Evolutionary conservation across 768 basidiomycete species (phyloP).

Genomic region (Boletus bicolor): DNA sequence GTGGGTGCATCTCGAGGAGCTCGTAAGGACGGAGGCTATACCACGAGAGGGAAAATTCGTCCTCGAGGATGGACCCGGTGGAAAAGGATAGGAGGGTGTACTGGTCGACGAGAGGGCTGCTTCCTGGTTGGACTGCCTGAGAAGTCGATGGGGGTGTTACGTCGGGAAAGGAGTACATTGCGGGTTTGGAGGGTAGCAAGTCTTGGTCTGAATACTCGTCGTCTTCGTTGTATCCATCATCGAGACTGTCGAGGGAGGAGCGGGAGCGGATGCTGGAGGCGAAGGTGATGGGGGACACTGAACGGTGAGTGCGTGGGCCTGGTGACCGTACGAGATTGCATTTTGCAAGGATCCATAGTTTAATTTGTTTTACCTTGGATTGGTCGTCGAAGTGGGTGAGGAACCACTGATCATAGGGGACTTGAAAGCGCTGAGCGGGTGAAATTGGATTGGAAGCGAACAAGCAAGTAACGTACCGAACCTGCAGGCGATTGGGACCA

Average conservation of each 20-base stretch:
- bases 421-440: slow-evolving; percentile 28
- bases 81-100: slow-evolving; percentile 63
- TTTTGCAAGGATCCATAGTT: slow-evolving; percentile 59
- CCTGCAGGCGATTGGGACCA: slow-evolving; percentile 52
- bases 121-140: slow-evolving; percentile 2
- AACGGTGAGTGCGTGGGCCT: slow-evolving; percentile 33
- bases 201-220: slow-evolving; percentile 33
- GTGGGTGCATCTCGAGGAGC: slow-evolving; percentile 64
- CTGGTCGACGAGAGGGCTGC: slow-evolving; percentile 28
- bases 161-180: slow-evolving; percentile 6
- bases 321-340: slow-evolving; percentile 41
- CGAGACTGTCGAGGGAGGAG: slow-evolving; percentile 25
- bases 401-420: slow-evolving; percentile 76
- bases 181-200: slow-evolving; percentile 1
- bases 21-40: slow-evolving; percentile 62
- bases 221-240: slow-evolving; percentile 31
- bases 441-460: neutral
- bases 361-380: slow-evolving; percentile 62
- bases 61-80: slow-evolving; percentile 68
- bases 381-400: slow-evolving; percentile 60
- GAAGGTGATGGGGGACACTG: slow-evolving; percentile 70
- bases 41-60: slow-evolving; percentile 54
- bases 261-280: slow-evolving; percentile 33
- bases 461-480: slow-evolving; percentile 42
- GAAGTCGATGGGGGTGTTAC: slow-evolving; percentile 5